Evolutionary conservation across 192 early-diverging fungal genomes (phyloP).

Genomic region (Gonapodya sp.): DNA sequence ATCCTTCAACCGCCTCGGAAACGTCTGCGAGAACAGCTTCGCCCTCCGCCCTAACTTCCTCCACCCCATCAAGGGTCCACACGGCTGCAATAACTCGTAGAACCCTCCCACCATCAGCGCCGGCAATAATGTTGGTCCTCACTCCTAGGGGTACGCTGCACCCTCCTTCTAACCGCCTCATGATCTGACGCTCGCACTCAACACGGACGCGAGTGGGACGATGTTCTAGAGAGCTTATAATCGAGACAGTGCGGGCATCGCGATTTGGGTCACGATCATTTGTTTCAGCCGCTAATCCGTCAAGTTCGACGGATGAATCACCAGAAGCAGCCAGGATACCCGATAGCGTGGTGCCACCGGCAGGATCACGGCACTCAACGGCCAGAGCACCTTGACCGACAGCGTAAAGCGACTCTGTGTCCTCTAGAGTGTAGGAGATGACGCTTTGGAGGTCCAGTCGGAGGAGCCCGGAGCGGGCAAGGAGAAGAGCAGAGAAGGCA

Average conservation of each 20-base stretch:
- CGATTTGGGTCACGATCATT: background rate
- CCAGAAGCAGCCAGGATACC: background rate
- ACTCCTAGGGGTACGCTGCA: constrained; percentile 94
- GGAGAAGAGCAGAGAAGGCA: constrained; percentile 67
- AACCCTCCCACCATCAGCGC: background rate
- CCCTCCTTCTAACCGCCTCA: constrained; percentile 81
- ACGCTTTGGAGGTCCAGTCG: constrained; percentile 58
- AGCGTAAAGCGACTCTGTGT: constrained; percentile 63
- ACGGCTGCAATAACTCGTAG: constrained; percentile 55
- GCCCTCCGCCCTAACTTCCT: constrained; percentile 45
- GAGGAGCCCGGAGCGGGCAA: constrained; percentile 78
- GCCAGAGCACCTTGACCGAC: constrained; percentile 89
- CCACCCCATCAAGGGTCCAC: constrained; percentile 61
- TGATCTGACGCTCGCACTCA: constrained; percentile 72
- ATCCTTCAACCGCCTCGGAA: background rate
- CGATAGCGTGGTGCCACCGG: background rate
- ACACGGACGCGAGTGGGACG: constrained; percentile 52
- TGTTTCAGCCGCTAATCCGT: background rate
- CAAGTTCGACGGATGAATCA: background rate
- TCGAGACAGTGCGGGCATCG: constrained; percentile 35
- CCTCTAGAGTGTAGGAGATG: constrained; percentile 58
- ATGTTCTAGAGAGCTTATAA: constrained; percentile 62
- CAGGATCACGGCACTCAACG: constrained; percentile 56
- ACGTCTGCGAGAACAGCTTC: background rate
- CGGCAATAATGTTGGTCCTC: constrained; percentile 24